Evolutionary conservation across 2,329 filamentous ascomycete genomes (phyloP), one percentile per base, ranked within the genome.

Genomic region (Scortechinia acanthostroma): DNA sequence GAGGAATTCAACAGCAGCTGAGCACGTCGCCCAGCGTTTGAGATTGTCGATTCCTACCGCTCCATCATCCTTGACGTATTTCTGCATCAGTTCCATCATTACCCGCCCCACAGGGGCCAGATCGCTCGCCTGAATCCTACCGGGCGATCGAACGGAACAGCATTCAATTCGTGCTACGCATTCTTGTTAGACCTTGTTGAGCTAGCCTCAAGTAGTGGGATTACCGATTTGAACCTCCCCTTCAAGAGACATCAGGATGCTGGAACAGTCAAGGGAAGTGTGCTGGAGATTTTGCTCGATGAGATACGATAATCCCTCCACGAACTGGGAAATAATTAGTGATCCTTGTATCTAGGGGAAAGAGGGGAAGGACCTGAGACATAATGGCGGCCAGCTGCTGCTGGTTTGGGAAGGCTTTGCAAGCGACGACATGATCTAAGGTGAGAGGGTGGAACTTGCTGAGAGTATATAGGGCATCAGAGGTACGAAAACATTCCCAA

Each of bases 31-130:
- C 56, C 52, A 63, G 44, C 54, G 50, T 42, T 52, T 37, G 30
- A 57, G 28, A 47, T 62, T 47, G 43, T 58, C 51, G 20, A 62
- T 50, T 19, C 58, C 52, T 42, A 59, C 46, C 42, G 47, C 48
- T 40, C 54, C 49, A 45, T 58, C 51, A 40, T 57, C 51, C 50
- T 60, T 61, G 21, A 48, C 42, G 47, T 59, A 58, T 50, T 59
- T 62, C 43, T 62, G 52, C 52, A 64, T 62, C 13, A 63, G 50
- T 46, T 60, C 50, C 51, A 56, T 61, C 19, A 49, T 53, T 22
- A 58, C 60, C 25, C n/a, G 25, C 25, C 10, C 25, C 10, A 30
- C n/a, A n/a, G 25, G 25, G n/a, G 25, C 25, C 25, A 30, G n/a
- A 30, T 30, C 25, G n/a, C n/a, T 30, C 25, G n/a, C 25, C n/a